Conservation (phyloP, 208 protist genomes). For the Crithidia expoeki region DNA sequence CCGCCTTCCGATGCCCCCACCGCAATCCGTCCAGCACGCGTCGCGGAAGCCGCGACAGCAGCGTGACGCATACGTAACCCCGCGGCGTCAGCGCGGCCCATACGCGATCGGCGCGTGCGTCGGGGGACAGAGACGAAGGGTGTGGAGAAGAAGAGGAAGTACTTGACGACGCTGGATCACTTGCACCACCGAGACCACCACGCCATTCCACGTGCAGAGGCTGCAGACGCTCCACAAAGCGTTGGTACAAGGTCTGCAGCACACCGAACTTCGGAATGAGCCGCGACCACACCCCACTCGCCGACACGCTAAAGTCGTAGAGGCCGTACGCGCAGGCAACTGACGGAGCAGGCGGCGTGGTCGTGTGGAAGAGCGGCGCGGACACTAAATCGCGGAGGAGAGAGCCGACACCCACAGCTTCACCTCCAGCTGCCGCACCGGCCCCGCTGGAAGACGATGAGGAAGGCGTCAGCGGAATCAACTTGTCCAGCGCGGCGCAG, state of each 20-base stretch:
- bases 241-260: constrained; percentile 24
- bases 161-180: not conserved
- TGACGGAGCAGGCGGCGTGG: constrained; percentile 11
- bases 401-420: not conserved
- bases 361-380: constrained; percentile 17
- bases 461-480: constrained; percentile 1
- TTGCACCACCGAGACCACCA: not conserved
- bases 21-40: constrained; percentile 3
- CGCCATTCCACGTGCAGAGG: constrained; percentile 31
- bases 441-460: not conserved
- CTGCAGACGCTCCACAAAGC: constrained; percentile 5
- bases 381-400: not conserved
- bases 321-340: constrained; percentile 29
- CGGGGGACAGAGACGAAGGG: not conserved
- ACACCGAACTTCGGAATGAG: constrained; percentile 15
- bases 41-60: constrained; percentile 26
- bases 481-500: constrained; percentile 18
- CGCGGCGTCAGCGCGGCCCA: constrained; percentile 35
- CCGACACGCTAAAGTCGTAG: constrained; percentile 37
- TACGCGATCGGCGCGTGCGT: constrained; percentile 32
- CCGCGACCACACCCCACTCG: constrained; percentile 24
- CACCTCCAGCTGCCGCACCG: not conserved
- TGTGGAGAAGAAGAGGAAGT: too few species aligned
- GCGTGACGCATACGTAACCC: constrained; percentile 30
- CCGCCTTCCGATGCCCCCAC: not conserved